Evolutionary conservation across 371 early-diverging fungal genomes (phyloP).

Genomic region (Coemansia sp.): DNA sequence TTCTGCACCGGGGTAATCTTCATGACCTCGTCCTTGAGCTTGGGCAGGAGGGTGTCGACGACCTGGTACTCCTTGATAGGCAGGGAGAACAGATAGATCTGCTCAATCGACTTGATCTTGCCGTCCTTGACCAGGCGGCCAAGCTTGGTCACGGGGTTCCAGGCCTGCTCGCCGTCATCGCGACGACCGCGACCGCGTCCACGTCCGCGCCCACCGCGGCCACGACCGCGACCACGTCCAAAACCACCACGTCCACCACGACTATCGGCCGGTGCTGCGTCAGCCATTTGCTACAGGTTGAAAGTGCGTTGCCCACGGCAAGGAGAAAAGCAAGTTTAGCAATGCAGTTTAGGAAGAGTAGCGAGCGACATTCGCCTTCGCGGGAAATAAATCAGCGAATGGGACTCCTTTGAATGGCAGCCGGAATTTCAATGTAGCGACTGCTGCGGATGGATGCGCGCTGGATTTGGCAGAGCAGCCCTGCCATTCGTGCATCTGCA

Average conservation of each 20-base stretch:
- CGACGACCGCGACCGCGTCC: slow-evolving; percentile 73
- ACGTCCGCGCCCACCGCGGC: slow-evolving; percentile 79
- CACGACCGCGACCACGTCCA: slow-evolving; percentile 83
- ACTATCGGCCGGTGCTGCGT: slow-evolving; percentile 76
- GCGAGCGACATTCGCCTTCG: too few relatives aligned
- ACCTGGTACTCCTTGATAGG: slow-evolving; percentile 99
- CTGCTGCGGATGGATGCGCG: too few relatives aligned
- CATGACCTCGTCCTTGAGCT: slow-evolving; percentile 99
- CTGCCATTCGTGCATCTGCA: too few relatives aligned
- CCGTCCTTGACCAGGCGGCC: slow-evolving; percentile 94
- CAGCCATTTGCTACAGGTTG: slow-evolving; percentile 63
- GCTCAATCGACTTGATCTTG: slow-evolving; percentile 88
- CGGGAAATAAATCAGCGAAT: too few relatives aligned
- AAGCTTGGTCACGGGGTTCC: slow-evolving; percentile 96
- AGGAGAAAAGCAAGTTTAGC: not conserved
- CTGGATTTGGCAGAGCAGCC: too few relatives aligned
- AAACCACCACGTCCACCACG: slow-evolving; percentile 72
- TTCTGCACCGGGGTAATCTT: slow-evolving; percentile 99
- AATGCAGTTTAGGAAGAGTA: too few relatives aligned
- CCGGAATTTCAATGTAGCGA: too few relatives aligned
- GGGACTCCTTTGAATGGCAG: too few relatives aligned
- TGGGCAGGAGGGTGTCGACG: slow-evolving; percentile 94
- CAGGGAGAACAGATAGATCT: slow-evolving; percentile 97
- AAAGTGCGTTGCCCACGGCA: not conserved
- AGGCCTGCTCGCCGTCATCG: slow-evolving; percentile 87